Conservation (phyloP, 257 asterid genomes). For the Nicotiana tabacum region DNA sequence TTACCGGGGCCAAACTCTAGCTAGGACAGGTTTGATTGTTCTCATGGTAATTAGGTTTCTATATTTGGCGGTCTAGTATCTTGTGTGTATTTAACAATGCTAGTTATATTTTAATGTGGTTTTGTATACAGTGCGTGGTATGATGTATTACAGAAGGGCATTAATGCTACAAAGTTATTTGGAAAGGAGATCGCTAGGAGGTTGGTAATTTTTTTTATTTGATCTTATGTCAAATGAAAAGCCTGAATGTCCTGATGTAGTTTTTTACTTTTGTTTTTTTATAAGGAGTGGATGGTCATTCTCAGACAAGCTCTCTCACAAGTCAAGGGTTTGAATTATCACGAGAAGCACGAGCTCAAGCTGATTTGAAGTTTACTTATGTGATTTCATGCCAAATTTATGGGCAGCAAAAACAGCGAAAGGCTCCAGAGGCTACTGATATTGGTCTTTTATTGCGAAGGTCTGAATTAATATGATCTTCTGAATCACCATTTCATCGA, state of each 20-base stretch:
- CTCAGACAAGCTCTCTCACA: conserved; percentile 43
- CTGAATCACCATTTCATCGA: background rate
- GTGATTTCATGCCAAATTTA: conserved; percentile 97
- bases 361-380: conserved; percentile 89
- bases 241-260: background rate
- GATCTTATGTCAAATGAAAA: background rate
- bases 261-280: conserved; percentile 7
- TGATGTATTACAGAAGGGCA: conserved; percentile 99
- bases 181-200: conserved; percentile 80
- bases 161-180: conserved; percentile 88
- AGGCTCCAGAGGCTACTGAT: conserved; percentile 96
- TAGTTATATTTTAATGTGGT: conserved; percentile 4
- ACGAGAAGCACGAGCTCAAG: conserved; percentile 93
- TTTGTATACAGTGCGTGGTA: conserved; percentile 75
- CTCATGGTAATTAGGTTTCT: background rate
- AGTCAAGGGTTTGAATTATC: conserved; percentile 80
- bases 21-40: conserved; percentile 71
- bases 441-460: conserved; percentile 85
- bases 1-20: conserved; percentile 95
- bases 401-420: conserved; percentile 95
- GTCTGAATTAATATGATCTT: conserved; percentile 27
- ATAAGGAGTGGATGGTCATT: conserved; percentile 46
- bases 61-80: conserved; percentile 8
- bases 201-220: conserved; percentile 30
- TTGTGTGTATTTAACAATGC: background rate